Base-by-base conservation (phyloP, 2,329 filamentous ascomycete genomes). In the Aspergillus sp. region DNA sequence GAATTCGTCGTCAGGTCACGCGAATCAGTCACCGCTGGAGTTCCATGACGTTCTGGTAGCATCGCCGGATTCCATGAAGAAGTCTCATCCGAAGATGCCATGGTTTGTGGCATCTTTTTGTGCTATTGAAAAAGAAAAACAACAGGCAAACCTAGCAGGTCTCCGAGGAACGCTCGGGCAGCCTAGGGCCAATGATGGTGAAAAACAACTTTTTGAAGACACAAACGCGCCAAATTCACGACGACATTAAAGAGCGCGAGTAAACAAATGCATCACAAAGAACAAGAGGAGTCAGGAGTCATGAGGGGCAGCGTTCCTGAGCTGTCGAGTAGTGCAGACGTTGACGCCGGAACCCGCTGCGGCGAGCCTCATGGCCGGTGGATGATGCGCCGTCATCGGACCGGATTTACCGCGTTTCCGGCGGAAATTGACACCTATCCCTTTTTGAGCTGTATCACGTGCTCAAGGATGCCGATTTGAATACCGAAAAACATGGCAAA, bases 61-160 rank as follows among this genome's bases (percentile, higher is more conserved):
- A 78, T 62, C 17, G 79, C 78, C 41, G 79, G 78, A 68, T 82
- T 77, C 79, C 79, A 81, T 17, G 73, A 17, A 12, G 42, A 17
- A 3, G 39, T 35, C 12, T 49, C 49, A 30, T 52, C 48, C 6
- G 35, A 30, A 10, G 44, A 39, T 17, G 55, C 30, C 51, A 52
- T 51, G 46, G 48, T 54, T 48, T 60, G 48, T 43, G 58, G 55
- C 60, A 66, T 65, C 25, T 41, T 55, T 43, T 22, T 32, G 43
- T 44, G 37, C 23, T 50, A 33, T 22, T 46, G 42, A 10, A 17
- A 20, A 39, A 10, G 4, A 39, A 20, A 44, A 50, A 41, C 41
- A 44, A 44, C 48, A 45, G 45, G 46, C 44, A 57, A 20, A 60
- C 53, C 56, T 56, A 58, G 61, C 61, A 63, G 59, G 60, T 61